Evolutionary conservation across 2,329 filamentous ascomycete species (phyloP), one percentile per base, ranked within the genome.

Genomic region (Diaporthe ampelina): DNA sequence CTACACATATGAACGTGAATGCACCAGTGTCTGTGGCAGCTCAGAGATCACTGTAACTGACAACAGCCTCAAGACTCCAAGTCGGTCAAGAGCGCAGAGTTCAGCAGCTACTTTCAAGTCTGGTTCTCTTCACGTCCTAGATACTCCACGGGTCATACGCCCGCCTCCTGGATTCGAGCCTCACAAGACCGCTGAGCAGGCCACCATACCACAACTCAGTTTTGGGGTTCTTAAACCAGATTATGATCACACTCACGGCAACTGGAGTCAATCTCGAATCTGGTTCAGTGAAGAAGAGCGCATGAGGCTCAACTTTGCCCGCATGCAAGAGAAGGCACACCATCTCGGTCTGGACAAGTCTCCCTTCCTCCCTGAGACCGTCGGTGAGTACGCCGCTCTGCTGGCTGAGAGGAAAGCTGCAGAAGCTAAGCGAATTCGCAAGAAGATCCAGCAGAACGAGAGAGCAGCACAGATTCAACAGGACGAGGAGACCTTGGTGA

Each of bases 211-310:
- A 40, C 43, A 32, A 7, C 57, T n/a, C 1, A 35, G 56, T 43
- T 54, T 19, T 19, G 56, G 35, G 11, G 48, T 40, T 21, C 2
- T 40, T 8, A 6, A 24, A n/a, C 21, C 35, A 26, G 57, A 45
- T 2, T 15, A 21, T 7, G 45, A 54, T n/a, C 26, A 4, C 13
- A 9, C 17, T 26, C 54, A 17, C 0, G 70, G 45, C 52, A 45
- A 17, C 35, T 63, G 57, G 70, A 56, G 45, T 26, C 37, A 56
- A 11, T 72, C 70, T 50, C 48, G 50, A 32, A 54, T n/a, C 37
- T 75, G 70, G 73, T 21, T 56, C n/a, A 75, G 73, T 57, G 45
- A 73, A 29, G 40, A 73, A 37, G 73, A 73, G 56, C 61, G 65
- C 26, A 26, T 73, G 32, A 65, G 70, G 19, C n/a, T 54, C 45